Conservation (phyloP, 257 asterid species). For the Cruciata laevipes region DNA sequence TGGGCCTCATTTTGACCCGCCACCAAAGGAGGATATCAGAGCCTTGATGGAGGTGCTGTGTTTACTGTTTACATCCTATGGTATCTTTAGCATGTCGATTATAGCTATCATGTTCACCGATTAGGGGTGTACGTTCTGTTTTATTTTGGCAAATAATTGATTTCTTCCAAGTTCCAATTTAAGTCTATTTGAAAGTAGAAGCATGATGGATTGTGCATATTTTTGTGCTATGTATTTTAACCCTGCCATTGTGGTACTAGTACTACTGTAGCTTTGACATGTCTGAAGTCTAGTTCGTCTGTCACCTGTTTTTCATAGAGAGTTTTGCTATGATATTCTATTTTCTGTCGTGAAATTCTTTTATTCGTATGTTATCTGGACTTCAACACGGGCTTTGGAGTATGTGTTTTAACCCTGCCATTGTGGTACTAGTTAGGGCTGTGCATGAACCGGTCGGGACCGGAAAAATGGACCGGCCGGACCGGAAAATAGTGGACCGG, state of each 20-base stretch:
- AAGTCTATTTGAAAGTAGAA: neutral
- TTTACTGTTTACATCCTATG: neutral
- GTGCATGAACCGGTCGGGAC: too few species aligned
- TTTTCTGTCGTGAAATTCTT: conserved; percentile 1
- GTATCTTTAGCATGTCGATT: neutral
- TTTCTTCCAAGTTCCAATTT: neutral
- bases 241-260: neutral
- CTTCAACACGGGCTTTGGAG: neutral
- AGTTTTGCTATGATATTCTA: neutral
- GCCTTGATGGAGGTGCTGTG: conserved; percentile 49
- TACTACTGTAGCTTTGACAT: neutral
- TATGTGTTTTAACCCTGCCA: neutral
- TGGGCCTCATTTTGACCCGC: conserved; percentile 94
- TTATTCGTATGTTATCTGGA: neutral
- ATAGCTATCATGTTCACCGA: neutral
- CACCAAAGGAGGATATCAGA: conserved; percentile 59
- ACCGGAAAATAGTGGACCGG: too few species aligned
- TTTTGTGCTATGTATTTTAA: neutral
- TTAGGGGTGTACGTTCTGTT: neutral
- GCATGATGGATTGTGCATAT: neutral
- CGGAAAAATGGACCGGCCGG: too few species aligned
- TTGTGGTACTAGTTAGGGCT: too few species aligned
- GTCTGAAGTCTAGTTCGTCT: neutral
- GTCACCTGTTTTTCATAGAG: neutral
- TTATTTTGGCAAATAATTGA: neutral